Evolutionary conservation across 2,329 filamentous ascomycete species (phyloP).

Genomic region (Fusarium duplospermum): DNA sequence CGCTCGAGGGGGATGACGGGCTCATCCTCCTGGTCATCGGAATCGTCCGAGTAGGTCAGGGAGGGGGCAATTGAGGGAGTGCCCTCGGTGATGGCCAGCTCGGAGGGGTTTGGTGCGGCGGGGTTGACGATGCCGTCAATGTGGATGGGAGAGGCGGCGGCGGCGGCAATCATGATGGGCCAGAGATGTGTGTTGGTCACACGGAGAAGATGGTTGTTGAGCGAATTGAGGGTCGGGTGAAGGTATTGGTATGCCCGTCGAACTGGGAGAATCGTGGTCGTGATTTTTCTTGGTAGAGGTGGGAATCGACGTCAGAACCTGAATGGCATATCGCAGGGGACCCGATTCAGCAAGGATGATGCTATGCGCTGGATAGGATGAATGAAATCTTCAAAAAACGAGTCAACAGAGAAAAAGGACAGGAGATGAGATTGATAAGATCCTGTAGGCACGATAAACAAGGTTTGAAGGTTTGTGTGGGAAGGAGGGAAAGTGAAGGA

Average conservation of each 20-base stretch:
- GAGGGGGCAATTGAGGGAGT: conserved; percentile 68
- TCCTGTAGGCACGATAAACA: conserved; percentile 5
- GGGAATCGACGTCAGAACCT: conserved; percentile 39
- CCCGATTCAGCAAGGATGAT: conserved; percentile 15
- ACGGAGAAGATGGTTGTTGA: conserved; percentile 8
- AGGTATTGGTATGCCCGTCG: conserved; percentile 35
- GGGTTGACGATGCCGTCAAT: conserved; percentile 52
- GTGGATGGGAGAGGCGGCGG: conserved; percentile 30
- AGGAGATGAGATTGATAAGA: conserved; percentile 41
- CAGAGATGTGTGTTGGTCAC: conserved; percentile 27
- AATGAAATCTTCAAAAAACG: not conserved
- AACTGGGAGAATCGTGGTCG: conserved; percentile 25
- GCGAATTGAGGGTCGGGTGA: conserved; percentile 14
- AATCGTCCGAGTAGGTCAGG: conserved; percentile 72
- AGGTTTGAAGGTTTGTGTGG: not conserved
- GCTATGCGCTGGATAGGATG: conserved; percentile 2
- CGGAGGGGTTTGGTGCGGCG: conserved; percentile 53
- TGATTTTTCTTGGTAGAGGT: conserved; percentile 1
- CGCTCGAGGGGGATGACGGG: conserved; percentile 57
- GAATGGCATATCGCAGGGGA: conserved; percentile 38
- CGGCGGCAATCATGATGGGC: conserved; percentile 47
- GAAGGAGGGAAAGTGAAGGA: conserved; percentile 13
- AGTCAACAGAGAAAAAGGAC: not conserved
- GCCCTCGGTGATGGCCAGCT: conserved; percentile 59
- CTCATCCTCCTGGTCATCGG: conserved; percentile 67